A percentile compares a stretch with the other conserved stretches of the same genome.
Conservation (phyloP, 345 rosid genomes). For the Lepidium didymum region DNA sequence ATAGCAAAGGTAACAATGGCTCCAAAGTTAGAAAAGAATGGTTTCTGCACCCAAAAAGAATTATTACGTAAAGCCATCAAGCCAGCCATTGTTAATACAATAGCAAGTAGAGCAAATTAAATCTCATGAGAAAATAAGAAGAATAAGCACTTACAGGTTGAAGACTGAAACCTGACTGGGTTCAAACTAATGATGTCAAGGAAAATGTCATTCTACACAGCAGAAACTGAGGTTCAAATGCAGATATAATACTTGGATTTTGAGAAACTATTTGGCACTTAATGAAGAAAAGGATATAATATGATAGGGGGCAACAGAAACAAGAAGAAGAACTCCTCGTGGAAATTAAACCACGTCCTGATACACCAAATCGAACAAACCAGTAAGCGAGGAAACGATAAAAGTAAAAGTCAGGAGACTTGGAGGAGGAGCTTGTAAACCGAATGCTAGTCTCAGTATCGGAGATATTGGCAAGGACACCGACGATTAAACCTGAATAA, state of each 20-base stretch:
- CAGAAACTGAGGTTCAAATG: not conserved
- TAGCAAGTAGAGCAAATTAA: not conserved
- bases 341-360: slow-evolving; percentile 97
- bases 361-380: not conserved
- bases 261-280: not conserved
- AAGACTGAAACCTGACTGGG: slow-evolving; percentile 93
- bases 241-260: not conserved
- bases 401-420: not conserved
- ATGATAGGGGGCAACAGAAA: slow-evolving; percentile 94
- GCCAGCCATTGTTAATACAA: not conserved
- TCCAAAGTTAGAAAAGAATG: slow-evolving; percentile 92
- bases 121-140: not conserved
- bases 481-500: slow-evolving; percentile 66
- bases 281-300: slow-evolving; percentile 59
- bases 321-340: slow-evolving; percentile 92
- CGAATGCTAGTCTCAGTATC: slow-evolving; percentile 81
- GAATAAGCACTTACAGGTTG: slow-evolving; percentile 60
- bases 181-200: slow-evolving; percentile 45
- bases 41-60: slow-evolving; percentile 47
- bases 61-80: not conserved
- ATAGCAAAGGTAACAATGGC: slow-evolving; percentile 90
- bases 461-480: slow-evolving; percentile 82
- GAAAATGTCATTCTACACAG: slow-evolving; percentile 20
- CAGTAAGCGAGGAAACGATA: slow-evolving; percentile 3
- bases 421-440: slow-evolving; percentile 25